Evolutionary conservation across 208 protist species (phyloP), one percentile per base, ranked within the genome.

Genomic region (Crithidia expoeki): DNA sequence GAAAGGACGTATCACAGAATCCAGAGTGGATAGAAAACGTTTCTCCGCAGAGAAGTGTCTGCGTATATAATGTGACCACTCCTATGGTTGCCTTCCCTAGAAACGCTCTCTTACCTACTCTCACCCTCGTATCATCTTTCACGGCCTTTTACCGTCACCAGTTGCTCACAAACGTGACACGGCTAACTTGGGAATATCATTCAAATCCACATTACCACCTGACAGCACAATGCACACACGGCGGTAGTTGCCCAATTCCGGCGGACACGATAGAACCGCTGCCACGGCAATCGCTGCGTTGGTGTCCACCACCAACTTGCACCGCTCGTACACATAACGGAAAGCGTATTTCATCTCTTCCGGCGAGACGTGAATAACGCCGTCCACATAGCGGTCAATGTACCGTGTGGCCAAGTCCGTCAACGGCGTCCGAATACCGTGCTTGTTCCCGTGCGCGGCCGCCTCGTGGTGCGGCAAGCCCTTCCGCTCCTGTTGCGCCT

Each of bases 321-420:
- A 90, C 4, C 88, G 79, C 78, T 93, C 88, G 70, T 90, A 93
- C 17, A 89, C 69, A 73, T 85, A 93, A 12, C 88, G 88, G 65
- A 90, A 90, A 33, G 84, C 88, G 68, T 88, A 80, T 38, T 76
- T 66, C 51, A 83, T 79, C 50, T 90, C 72, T 17, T 79, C 69
- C 53, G 80, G 75, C 25, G 68, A 79, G 7, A 93, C 88, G 49
- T 78, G 72, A 9, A 93, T 57, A n/a, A 90, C 78, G 36, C 85
- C 85, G 53, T 90, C 72, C 21, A 93, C 85, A 68, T 87, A 76
- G 40, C 68, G 47, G 25, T 82, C 68, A 33, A 91, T 72, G 63
- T 83, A 84, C n/a, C 56, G 30, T 40, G 71, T 71, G 4, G 79
- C 65, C 17, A 64, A 60, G 42, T 72, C 59, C n/a, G 60, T 70